Percentiles rank a stretch among this genome's conserved stretches.
These are phyloP conservation scores for Colletotrichum orchidophilum DNA, from an alignment of 2,329 filamentous ascomycete genomes.

Conservation along the genomic window DNA sequence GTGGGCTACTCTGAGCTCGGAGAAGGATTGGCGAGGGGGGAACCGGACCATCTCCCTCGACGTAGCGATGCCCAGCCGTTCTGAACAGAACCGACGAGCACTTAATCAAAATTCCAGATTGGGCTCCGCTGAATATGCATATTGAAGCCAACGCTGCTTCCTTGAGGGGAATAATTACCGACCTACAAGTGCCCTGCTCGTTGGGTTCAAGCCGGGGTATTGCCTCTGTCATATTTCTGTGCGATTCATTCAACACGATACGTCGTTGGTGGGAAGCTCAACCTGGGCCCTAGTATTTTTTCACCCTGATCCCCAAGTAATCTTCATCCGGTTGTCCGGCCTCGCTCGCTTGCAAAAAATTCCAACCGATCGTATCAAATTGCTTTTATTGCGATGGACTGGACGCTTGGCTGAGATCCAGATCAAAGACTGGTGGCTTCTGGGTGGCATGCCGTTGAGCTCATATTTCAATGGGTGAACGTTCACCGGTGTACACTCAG, in stretches of 20 bases:
- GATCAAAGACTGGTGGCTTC: neutral
- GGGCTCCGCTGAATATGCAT: neutral
- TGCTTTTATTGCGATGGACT: neutral
- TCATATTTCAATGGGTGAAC: neutral
- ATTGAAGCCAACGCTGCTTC: neutral
- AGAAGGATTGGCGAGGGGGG: neutral
- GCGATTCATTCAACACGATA: neutral
- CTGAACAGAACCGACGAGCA: neutral
- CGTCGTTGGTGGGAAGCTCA: neutral
- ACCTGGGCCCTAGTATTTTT: neutral
- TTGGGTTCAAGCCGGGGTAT: conserved; percentile 4
- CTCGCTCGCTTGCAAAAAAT: neutral
- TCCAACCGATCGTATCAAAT: neutral
- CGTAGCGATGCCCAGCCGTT: neutral
- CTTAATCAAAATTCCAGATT: neutral
- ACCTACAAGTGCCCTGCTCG: neutral
- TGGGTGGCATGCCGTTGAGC: neutral
- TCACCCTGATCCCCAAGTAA: neutral
- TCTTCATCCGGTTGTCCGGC: neutral
- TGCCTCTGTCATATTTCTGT: neutral
- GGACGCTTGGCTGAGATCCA: neutral
- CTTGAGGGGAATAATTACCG: neutral
- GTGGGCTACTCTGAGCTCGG: neutral
- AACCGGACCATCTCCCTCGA: neutral
- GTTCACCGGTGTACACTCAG: neutral